Conservation (phyloP, 495 filamentous ascomycete genomes). For the Cryomyces minteri region DNA sequence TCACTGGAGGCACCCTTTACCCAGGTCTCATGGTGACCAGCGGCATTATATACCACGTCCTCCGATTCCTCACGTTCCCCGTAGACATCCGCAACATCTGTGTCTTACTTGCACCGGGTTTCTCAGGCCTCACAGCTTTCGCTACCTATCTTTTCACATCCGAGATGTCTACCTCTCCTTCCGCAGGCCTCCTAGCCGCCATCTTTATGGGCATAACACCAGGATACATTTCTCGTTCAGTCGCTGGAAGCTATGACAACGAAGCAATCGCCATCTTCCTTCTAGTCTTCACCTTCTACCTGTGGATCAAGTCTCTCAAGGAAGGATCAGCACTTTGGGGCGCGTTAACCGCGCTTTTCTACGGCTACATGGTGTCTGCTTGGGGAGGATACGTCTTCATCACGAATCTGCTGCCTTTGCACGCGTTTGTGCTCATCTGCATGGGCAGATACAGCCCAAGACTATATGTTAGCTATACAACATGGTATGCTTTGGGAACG, state of each 20-base stretch:
- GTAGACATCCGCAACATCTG: conserved; percentile 99
- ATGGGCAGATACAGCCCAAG: conserved; percentile 95
- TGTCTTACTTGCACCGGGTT: conserved; percentile 87
- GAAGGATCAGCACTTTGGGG: conserved; percentile 92
- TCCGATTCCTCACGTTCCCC: conserved; percentile 79
- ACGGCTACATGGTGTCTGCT: conserved; percentile 99
- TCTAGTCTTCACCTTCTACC: conserved; percentile 94
- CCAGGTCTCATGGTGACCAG: conserved; percentile 99
- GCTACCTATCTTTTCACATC: conserved; percentile 92
- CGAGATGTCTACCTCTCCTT: conserved; percentile 84
- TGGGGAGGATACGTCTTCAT: conserved; percentile 99
- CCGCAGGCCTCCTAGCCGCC: conserved; percentile 86
- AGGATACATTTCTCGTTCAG: conserved; percentile 93
- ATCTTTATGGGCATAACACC: conserved; percentile 95
- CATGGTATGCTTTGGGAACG: conserved; percentile 94
- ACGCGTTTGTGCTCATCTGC: conserved; percentile 84
- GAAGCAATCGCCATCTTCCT: conserved; percentile 99
- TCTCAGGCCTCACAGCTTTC: conserved; percentile 86
- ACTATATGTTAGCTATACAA: conserved; percentile 89
- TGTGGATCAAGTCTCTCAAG: conserved; percentile 98
- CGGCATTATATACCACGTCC: conserved; percentile 86
- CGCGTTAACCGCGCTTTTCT: conserved; percentile 85
- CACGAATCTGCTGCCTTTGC: conserved; percentile 90
- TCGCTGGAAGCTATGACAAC: conserved; percentile 98
- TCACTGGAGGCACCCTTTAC: conserved; percentile 96